Percentiles rank a stretch among this genome's conserved stretches.
Evolutionary conservation across 495 filamentous ascomycete genomes (phyloP).

Genomic region (Physcia stellaris): DNA sequence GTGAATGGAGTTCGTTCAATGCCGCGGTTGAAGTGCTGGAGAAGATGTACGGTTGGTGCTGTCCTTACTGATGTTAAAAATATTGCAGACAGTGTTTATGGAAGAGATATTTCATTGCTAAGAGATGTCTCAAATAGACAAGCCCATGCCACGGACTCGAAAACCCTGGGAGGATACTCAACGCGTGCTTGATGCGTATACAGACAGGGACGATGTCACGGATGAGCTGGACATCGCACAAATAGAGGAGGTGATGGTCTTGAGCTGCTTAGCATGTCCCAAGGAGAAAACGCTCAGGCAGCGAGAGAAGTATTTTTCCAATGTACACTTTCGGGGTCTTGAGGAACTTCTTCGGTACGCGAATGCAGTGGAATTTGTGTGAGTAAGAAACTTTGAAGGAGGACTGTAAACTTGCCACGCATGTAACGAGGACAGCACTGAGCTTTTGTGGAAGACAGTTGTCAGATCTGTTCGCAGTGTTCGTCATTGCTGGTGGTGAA

Average conservation of each 20-base stretch:
- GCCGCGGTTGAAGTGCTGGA: conserved; percentile 2
- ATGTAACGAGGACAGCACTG: no score
- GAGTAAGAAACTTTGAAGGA: no score
- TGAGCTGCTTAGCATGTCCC: not conserved
- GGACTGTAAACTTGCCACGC: no score
- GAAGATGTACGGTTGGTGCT: not conserved
- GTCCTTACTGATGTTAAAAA: no score
- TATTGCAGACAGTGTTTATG: not conserved
- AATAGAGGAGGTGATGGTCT: conserved; percentile 6
- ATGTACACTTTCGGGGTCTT: not conserved
- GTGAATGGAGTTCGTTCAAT: conserved; percentile 9
- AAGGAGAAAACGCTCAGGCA: conserved; percentile 5
- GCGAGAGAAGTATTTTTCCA: not conserved
- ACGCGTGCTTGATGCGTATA: not conserved
- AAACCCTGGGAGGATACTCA: not conserved
- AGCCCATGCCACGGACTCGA: not conserved
- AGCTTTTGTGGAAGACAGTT: no score
- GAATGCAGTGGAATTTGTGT: no score
- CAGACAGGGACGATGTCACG: not conserved
- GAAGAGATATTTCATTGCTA: not conserved
- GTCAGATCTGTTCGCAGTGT: no score
- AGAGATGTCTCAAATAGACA: not conserved
- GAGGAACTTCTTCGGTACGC: no score
- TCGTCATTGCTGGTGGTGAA: no score
- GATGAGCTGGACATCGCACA: not conserved